Base-by-base conservation (phyloP, 2,329 filamentous ascomycete genomes). In the Aspergillus fructus region DNA sequence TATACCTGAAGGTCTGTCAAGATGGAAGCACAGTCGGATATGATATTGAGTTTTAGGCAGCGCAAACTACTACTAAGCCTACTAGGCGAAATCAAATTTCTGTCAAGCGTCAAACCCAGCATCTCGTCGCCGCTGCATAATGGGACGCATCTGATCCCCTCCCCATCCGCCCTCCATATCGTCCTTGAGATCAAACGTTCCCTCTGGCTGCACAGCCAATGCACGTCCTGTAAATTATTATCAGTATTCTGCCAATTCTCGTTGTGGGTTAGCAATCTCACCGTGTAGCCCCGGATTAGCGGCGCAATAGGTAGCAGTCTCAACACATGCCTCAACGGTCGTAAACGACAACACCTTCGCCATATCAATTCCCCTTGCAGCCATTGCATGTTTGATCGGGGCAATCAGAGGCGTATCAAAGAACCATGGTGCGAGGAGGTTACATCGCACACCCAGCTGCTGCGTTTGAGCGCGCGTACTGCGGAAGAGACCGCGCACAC, bases 91-190 rank as follows among this genome's bases (percentile, higher is more conserved):
- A 21, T 21, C 21, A 3, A 21, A 21, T 21, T 2, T 21, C 21
- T 21, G 21, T 21, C 21, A 21, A 13, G 47, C 47, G 39, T 49
- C 47, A 27, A 49, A 49, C 19, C 47, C 47, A 49, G 47, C 47
- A 21, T 37, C 33, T 2, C 47, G 47, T 24, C 47, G 47, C 30
- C 47, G 30, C 30, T 49, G 47, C 47, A 49, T 49, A 39, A 49
- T 49, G 8, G 47, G 47, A 11, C 47, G 30, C 34, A 49, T 13
- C 33, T 49, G 47, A n/a, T 49, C 33, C 11, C 47, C 47, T 6
- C n/a, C 47, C 47, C 47, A 49, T 49, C 47, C 47, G 13, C 24
- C 47, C 34, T 40, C 47, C 47, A 49, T 37, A 23, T 49, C 47
- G 24, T 49, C 47, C 17, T 49, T 49, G 1, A 49, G 47, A 39